A percentile compares a stretch with the other conserved stretches of the same genome.
Evolutionary conservation across 2,329 filamentous ascomycete genomes (phyloP).

Genomic region (Sclerotinia subarctica): DNA sequence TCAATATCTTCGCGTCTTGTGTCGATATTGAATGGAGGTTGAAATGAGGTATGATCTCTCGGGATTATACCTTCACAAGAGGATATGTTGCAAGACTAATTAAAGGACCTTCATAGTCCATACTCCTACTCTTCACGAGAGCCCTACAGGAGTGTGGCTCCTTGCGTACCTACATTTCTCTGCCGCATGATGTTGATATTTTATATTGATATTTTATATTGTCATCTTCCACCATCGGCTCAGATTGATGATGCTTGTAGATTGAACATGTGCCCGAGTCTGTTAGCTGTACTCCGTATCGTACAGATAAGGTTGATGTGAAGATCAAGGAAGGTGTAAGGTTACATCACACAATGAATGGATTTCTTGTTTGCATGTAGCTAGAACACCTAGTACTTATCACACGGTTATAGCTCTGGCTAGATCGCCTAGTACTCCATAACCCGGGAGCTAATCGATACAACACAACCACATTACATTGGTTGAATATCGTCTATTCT

Average conservation of each 20-base stretch:
- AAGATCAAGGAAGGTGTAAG: not conserved
- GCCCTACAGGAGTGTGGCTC: constrained; percentile 49
- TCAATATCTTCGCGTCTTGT: constrained; percentile 48
- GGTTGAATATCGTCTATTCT: not conserved
- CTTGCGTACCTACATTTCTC: constrained; percentile 48
- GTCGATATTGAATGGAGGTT: constrained; percentile 42
- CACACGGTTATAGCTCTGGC: not conserved
- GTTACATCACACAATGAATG: not conserved
- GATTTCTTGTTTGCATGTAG: not conserved
- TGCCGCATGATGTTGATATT: not conserved
- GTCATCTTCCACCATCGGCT: not conserved
- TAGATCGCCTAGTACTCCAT: not conserved
- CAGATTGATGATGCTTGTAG: not conserved
- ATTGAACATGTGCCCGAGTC: not conserved
- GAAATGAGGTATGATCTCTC: constrained; percentile 39
- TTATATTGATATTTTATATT: too few relatives aligned
- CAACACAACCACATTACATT: not conserved
- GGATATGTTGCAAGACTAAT: constrained; percentile 47
- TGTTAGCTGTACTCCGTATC: not conserved
- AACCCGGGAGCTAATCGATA: not conserved
- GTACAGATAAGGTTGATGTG: not conserved
- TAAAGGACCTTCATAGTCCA: constrained; percentile 54
- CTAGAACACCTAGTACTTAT: too few relatives aligned
- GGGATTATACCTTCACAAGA: constrained; percentile 39
- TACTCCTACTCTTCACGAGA: constrained; percentile 46